Percentiles rank a stretch among this genome's conserved stretches.
Evolutionary conservation across 768 basidiomycete species (phyloP).

Genomic region (Crucibulum laeve): DNA sequence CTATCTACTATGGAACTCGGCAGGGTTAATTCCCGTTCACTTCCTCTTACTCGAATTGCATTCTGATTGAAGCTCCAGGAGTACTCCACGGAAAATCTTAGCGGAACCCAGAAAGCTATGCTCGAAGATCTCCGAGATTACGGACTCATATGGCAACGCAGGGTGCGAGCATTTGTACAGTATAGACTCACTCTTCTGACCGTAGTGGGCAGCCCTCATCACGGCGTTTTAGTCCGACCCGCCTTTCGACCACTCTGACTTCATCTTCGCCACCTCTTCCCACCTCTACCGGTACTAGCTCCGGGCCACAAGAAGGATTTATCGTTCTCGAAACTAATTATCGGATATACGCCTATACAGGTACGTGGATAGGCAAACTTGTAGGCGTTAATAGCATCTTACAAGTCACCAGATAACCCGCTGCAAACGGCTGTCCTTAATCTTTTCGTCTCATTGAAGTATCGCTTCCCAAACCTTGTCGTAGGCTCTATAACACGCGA

Average conservation of each 20-base stretch:
- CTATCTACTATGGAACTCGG: conserved; percentile 95
- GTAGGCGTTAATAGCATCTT: too few relatives aligned
- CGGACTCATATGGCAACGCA: conserved; percentile 87
- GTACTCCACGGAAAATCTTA: conserved; percentile 81
- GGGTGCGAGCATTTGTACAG: conserved; percentile 38
- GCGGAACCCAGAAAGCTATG: conserved; percentile 79
- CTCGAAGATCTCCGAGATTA: conserved; percentile 94
- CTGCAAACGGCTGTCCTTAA: conserved; percentile 95
- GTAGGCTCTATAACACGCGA: conserved; percentile 94
- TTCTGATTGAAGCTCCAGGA: conserved; percentile 47
- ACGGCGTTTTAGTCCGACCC: conserved; percentile 88
- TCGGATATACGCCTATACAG: conserved; percentile 96
- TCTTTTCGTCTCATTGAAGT: conserved; percentile 87
- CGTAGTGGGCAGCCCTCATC: conserved; percentile 51
- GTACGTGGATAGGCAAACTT: conserved; percentile 35
- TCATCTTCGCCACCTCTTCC: conserved; percentile 83
- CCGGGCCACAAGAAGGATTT: conserved; percentile 76
- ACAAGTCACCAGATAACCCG: conserved; percentile 78
- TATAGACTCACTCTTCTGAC: conserved; percentile 9
- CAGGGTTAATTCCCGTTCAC: conserved; percentile 48
- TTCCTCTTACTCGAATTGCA: conserved; percentile 3
- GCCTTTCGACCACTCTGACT: conserved; percentile 90
- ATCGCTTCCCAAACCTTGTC: conserved; percentile 95
- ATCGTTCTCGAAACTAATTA: conserved; percentile 98
- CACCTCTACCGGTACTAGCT: conserved; percentile 51